Evolutionary conservation across 129 eudicot genomes (phyloP), one percentile per base, ranked within the genome.

Genomic region (Apium graveolens): DNA sequence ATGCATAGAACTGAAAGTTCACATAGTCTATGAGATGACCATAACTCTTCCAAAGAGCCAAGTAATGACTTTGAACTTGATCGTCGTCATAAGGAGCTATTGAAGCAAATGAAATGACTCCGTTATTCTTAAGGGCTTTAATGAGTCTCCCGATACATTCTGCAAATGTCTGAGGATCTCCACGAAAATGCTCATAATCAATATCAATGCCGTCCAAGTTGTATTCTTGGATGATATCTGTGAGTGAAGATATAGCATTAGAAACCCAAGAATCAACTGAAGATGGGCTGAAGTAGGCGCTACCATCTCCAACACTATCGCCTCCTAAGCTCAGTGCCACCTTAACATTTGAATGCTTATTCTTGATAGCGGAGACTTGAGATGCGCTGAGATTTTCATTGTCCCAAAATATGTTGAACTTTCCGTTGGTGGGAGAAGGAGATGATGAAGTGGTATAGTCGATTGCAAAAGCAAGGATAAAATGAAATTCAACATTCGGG

Each of bases 311-410:
- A 8, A 92, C 92, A 45, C 89, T 87, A 81, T 92, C 97, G 4
- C 97, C 96, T 42, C 97, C 97, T 63, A 92, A 62, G 74, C 96
- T 92, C n/a, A 92, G 39, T 5, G 86, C 96, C 0, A 92, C 92
- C 79, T 88, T 89, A 55, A 90, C 92, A 35, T 92, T 92, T 0
- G 88, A 69, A 75, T 92, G 80, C 27, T 83, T 81, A 49, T n/a
- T 76, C 75, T 89, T 92, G 84, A 92, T 88, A 21, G 90, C 85
- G 0, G 88, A 70, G 73, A 92, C 91, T 57, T 85, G 81, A 7
- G 86, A 75, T 18, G 97, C 87, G 60, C 69, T 39, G n/a, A 92
- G 97, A 42, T 92, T 89, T 5, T 83, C 87, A 0, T 85, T 66
- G 82, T 89, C 95, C 97, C 97, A 92, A 13, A 89, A 92, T 37